phyloP scores from a whole-genome alignment of 176 grass and related monocot genomes.

The Musa troglodytarum region DNA sequence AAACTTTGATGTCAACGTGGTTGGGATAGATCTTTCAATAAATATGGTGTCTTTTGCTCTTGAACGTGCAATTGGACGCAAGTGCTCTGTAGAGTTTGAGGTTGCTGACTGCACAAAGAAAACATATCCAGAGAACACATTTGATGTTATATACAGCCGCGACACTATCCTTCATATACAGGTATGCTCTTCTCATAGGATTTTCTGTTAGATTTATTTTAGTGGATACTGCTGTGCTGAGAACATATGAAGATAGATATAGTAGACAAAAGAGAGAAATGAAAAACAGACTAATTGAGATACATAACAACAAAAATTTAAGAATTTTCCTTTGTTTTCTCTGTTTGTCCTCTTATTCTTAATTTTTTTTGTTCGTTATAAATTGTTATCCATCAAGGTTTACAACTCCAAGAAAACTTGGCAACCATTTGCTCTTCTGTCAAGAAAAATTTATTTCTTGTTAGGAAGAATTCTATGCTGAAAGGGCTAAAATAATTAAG shows the following conservation, averaged over 20 bases:
- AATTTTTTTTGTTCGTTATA: no score
- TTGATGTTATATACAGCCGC: constrained; percentile 89
- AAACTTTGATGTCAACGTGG: constrained; percentile 76
- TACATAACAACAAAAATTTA: no score
- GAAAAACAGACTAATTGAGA: no score
- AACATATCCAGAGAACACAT: constrained; percentile 57
- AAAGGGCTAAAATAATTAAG: constrained; percentile 7
- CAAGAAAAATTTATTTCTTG: not conserved
- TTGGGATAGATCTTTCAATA: constrained; percentile 94
- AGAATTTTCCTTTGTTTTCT: no score
- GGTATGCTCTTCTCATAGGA: constrained; percentile 21
- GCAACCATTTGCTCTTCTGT: no score
- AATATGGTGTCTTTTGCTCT: constrained; percentile 98
- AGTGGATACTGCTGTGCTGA: not conserved
- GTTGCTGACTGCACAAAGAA: constrained; percentile 93
- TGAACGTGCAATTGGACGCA: constrained; percentile 80
- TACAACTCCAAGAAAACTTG: no score
- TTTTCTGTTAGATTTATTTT: not conserved
- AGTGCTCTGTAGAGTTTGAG: constrained; percentile 87
- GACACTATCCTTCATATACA: constrained; percentile 99
- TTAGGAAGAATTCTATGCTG: not conserved
- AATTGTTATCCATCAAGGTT: no score
- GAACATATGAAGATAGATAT: no score
- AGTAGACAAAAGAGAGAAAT: no score
- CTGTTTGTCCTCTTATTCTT: no score